Evolutionary conservation across 495 filamentous ascomycete genomes (phyloP), one percentile per base, ranked within the genome.

Genomic region (Arthonia radiata): DNA sequence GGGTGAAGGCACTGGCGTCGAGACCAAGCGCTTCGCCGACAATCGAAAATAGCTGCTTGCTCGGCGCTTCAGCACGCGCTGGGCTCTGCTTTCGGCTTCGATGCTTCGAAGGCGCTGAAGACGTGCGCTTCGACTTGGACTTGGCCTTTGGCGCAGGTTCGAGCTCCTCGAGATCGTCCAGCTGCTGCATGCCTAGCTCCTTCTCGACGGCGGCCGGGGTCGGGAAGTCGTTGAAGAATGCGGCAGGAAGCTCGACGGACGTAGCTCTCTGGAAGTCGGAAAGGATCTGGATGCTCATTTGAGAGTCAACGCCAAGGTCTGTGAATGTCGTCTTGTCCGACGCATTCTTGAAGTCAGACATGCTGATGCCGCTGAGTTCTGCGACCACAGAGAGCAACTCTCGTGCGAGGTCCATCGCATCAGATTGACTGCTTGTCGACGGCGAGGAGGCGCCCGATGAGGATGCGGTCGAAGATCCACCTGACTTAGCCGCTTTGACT

Each of bases 11-110:
- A 13, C 26, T 27, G 10, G 11, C 24, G 6, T 33, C 26, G n/a
- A 34, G 24, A 19, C 31, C 35, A 3, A 33, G 26, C 28, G 17
- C 28, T 11, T 34, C 35, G 4, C 31, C 24, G 8, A 37, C 24
- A 15, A 37, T 16, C 15, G 15, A 27, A 11, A 30, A 31, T 22
- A 33, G 31, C 13, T 27, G 25, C 1, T 21, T 25, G 26, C 19
- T 30, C 4, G 15, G 30, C 4, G 25, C 17, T 4, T n/a, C 9
- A 5, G n/a, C n/a, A n/a, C 2, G 17, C 12, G 21, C 16, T 24
- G 21, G 27, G 13, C 32, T 34, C 18, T 18, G 27, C 27, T 19
- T 26, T 15, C 22, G 21, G 27, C 27, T 30, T 15, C 16, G 25
- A 3, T 17, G 27, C 22, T 19, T 5, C 24, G 27, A 16, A 13